These are phyloP conservation scores for Silene conica DNA, from an alignment of 148 eudicot genomes.

Conservation along the genomic window DNA sequence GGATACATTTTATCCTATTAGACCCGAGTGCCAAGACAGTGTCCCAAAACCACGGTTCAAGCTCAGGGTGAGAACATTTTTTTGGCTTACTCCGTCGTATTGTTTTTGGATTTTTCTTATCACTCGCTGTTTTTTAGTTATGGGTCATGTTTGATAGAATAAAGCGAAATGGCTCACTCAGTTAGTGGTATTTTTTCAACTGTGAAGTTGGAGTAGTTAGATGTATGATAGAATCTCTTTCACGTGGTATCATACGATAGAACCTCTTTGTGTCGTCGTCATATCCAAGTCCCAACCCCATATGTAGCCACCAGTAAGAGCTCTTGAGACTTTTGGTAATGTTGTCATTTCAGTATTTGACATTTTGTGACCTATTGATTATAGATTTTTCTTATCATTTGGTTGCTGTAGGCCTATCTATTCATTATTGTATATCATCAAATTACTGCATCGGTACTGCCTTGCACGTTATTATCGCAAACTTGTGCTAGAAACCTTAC, in stretches of 20 bases:
- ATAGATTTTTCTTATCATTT: background rate
- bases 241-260: no score
- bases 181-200: background rate
- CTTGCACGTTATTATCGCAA: background rate
- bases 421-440: background rate
- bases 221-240: no score
- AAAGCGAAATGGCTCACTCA: background rate
- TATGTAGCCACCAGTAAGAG: background rate
- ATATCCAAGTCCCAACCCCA: no score
- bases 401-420: background rate
- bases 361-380: background rate
- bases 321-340: background rate
- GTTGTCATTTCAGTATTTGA: background rate
- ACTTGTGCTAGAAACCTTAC: background rate
- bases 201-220: no score
- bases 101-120: background rate
- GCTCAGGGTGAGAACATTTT: constrained; percentile 53
- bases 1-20: constrained; percentile 56
- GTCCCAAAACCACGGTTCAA: constrained; percentile 75
- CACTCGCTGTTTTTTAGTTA: no score
- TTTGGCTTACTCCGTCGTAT: background rate
- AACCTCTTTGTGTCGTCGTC: no score
- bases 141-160: background rate
- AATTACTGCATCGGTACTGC: background rate
- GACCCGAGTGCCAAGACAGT: constrained; percentile 71